Base-by-base conservation (phyloP, 257 asterid species). In the Mitragyna speciosa region DNA sequence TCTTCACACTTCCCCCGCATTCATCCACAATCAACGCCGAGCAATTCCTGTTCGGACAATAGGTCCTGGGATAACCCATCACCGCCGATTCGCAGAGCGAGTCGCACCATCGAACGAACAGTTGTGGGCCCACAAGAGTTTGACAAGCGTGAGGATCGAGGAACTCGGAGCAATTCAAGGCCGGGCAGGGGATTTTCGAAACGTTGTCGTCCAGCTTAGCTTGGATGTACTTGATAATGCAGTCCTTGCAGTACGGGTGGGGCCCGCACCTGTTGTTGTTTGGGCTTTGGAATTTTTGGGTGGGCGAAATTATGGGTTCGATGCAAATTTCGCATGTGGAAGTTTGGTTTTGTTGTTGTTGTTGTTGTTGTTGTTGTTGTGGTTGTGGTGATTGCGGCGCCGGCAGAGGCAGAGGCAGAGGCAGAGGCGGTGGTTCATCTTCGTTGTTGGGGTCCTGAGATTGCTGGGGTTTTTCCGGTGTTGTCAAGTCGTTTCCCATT, bases 41-140 rank as follows among this genome's bases (percentile, higher is more conserved):
- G 75, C 98, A 94, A 30, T 79, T 71, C 41, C 82, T 26, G 49
- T 89, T 76, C 31, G 96, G 98, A 39, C 97, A 94, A 73, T 91
- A 91, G 69, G 92, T 82, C 68, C 59, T 91, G 84, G 31, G 84
- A 77, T 0, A 26, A 15, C 75, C 89, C 85, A 81, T 47, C 65
- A 92, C 72, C 80, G 87, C 86, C n/a, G 79, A 66, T 51, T 92
- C 91, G 54, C 96, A 91, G 10, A 90, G 89, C 54, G 79, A 89
- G 67, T 92, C 96, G 80, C 95, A 89, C 97, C 98, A 91, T 81
- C 87, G 86, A n/a, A 81, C 87, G 64, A 92, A 94, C 74, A 87
- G 84, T 75, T 76, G 45, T 4, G 59, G 83, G 8, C 87, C 87
- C 1, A 91, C 77, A 24, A 89, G 72, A 1, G 81, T 11, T 17